These are phyloP conservation scores for Phytophthora pseudosyringae DNA, from an alignment of 352 stramenopile genomes.

Conservation along the genomic window DNA sequence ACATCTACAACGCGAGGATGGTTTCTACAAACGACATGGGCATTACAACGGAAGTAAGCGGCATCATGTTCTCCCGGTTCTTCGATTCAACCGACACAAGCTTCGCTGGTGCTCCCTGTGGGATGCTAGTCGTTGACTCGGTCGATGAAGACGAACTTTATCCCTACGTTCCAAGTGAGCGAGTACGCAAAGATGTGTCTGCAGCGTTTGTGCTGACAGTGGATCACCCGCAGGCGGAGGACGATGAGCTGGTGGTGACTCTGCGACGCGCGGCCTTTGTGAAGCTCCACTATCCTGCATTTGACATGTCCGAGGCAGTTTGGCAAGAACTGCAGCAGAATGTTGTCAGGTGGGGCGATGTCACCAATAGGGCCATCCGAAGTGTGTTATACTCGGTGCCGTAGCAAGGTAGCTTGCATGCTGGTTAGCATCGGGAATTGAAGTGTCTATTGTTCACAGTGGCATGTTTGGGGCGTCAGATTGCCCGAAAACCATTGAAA, in stretches of 20 bases:
- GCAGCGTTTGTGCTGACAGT: slow-evolving; percentile 17
- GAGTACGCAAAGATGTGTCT: slow-evolving; percentile 27
- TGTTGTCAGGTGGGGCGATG: slow-evolving; percentile 13
- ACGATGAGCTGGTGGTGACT: slow-evolving; percentile 10
- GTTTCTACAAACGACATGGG: slow-evolving; percentile 15
- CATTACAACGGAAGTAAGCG: slow-evolving; percentile 14
- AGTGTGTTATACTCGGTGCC: slow-evolving; percentile 14
- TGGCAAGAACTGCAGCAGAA: slow-evolving; percentile 15
- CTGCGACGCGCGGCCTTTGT: slow-evolving; percentile 12
- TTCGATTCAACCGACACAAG: background rate
- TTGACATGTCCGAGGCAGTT: slow-evolving; percentile 8
- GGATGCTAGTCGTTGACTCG: slow-evolving; percentile 20
- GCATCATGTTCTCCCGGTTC: slow-evolving; percentile 11
- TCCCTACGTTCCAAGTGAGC: slow-evolving; percentile 20
- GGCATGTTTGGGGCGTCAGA: too few relatives aligned
- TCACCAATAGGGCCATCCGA: slow-evolving; percentile 11
- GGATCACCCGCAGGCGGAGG: background rate
- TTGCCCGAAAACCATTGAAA: too few relatives aligned
- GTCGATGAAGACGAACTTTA: slow-evolving; percentile 37
- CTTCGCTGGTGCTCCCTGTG: slow-evolving; percentile 9
- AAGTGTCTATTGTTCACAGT: too few relatives aligned
- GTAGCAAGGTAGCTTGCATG: background rate
- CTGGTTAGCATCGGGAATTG: too few relatives aligned
- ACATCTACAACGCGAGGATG: slow-evolving; percentile 25
- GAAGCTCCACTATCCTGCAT: slow-evolving; percentile 9